A percentile compares a stretch with the other conserved stretches of the same genome.
Evolutionary conservation across 768 basidiomycete species (phyloP).

Genomic region (Naematelia aurantialba): DNA sequence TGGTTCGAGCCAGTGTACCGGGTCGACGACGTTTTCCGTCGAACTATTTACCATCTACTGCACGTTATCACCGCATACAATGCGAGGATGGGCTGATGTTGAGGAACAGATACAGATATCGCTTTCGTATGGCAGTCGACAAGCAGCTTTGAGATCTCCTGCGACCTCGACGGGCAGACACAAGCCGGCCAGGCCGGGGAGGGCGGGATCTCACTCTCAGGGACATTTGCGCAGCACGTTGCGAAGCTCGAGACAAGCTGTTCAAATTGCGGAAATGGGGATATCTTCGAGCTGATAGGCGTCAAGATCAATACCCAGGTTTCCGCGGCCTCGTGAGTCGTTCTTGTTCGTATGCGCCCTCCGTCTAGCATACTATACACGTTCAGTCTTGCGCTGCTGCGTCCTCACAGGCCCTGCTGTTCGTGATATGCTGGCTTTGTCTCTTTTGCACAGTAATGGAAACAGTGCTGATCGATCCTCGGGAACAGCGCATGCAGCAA

Average conservation of each 20-base stretch:
- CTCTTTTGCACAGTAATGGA: background rate
- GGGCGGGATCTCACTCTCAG: conserved; percentile 7
- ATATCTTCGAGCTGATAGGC: conserved; percentile 12
- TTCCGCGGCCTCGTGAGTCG: too few species aligned
- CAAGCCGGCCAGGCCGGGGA: conserved; percentile 2
- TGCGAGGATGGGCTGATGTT: background rate
- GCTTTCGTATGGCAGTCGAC: conserved; percentile 12
- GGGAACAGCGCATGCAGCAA: conserved; percentile 10
- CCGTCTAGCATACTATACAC: background rate
- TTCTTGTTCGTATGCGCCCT: conserved; percentile 4
- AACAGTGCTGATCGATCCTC: conserved; percentile 4
- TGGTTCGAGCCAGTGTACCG: conserved; percentile 13
- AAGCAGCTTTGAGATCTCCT: conserved; percentile 2
- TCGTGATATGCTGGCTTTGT: background rate
- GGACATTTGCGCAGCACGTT: conserved; percentile 16
- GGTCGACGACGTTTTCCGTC: conserved; percentile 10
- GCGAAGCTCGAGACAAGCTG: conserved; percentile 20
- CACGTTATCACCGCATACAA: too few species aligned
- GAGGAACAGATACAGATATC: conserved; percentile 20
- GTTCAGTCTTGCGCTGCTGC: background rate
- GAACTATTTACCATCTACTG: conserved; percentile 15
- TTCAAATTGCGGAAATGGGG: background rate
- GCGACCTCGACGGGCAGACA: conserved; percentile 23
- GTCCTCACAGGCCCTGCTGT: background rate
- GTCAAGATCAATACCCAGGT: conserved; percentile 9